Evolutionary conservation across 2,329 filamentous ascomycete genomes (phyloP).

Genomic region (Phyllosticta ampelicida): DNA sequence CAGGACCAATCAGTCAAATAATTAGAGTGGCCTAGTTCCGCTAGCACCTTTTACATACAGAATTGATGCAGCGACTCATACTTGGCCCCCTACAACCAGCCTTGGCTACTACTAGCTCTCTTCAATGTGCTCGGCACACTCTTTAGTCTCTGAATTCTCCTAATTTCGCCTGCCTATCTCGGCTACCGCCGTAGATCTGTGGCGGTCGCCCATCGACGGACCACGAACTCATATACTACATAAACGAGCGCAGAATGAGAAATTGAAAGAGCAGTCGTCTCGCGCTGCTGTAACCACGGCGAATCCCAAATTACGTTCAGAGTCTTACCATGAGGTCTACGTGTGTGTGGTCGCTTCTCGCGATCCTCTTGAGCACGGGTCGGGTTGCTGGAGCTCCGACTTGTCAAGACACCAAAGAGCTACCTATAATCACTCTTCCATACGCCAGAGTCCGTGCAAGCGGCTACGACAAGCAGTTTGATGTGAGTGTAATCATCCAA

Average conservation of each 20-base stretch:
- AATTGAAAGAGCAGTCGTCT: not conserved
- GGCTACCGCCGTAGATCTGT: not conserved
- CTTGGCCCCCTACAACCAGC: not conserved
- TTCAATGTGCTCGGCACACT: not conserved
- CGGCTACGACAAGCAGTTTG: constrained; percentile 20
- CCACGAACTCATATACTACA: not conserved
- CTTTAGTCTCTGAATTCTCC: not conserved
- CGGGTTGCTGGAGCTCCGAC: not conserved
- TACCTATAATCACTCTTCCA: constrained; percentile 24
- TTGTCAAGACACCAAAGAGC: constrained; percentile 3
- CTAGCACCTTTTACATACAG: not conserved
- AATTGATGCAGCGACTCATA: not conserved
- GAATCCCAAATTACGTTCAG: not conserved
- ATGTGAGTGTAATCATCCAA: constrained; percentile 13
- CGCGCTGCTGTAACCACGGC: not conserved
- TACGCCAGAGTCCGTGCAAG: constrained; percentile 25
- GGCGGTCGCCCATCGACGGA: not conserved
- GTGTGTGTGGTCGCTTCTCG: not conserved
- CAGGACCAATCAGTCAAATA: not conserved
- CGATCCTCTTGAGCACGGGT: not conserved
- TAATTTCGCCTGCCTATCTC: not conserved
- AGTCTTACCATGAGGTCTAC: not conserved
- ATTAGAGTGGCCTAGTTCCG: not conserved
- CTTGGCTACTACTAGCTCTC: not conserved
- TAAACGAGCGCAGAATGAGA: not conserved